These are phyloP conservation scores for Chenopodium quinoa DNA, from an alignment of 148 eudicot species.

Conservation along the genomic window DNA sequence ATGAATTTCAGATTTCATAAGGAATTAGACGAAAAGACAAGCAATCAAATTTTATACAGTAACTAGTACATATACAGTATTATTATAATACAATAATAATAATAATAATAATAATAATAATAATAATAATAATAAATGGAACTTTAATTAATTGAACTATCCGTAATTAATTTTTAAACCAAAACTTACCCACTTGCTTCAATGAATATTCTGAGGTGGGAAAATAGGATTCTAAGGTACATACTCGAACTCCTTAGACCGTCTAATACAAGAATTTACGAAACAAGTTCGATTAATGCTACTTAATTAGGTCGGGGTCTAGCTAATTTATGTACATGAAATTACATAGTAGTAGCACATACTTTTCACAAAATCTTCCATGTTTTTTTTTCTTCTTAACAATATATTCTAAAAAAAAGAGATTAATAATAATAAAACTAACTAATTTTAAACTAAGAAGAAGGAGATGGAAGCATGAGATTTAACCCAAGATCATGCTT, in stretches of 20 bases:
- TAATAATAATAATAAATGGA: slow-evolving; percentile 20
- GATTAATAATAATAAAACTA: neutral
- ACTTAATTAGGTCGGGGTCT: too few relatives aligned
- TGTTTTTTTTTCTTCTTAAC: neutral
- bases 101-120: slow-evolving; percentile 2
- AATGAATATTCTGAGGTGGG: slow-evolving; percentile 4
- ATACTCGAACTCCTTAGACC: neutral
- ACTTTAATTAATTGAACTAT: slow-evolving; percentile 32
- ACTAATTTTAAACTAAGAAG: slow-evolving; percentile 28
- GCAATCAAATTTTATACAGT: too few relatives aligned
- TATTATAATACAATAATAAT: too few relatives aligned
- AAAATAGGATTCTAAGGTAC: neutral
- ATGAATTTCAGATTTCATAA: slow-evolving; percentile 1
- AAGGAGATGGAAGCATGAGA: slow-evolving; percentile 86
- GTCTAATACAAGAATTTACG: neutral
- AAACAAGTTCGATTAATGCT: neutral
- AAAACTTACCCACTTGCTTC: slow-evolving; percentile 28
- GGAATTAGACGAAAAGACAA: neutral
- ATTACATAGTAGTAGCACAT: neutral
- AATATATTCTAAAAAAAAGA: neutral
- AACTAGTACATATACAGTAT: too few relatives aligned
- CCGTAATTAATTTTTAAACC: slow-evolving; percentile 11
- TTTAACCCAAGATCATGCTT: slow-evolving; percentile 82
- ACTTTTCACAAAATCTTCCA: neutral
- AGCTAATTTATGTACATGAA: slow-evolving; percentile 5